A percentile compares a stretch with the other conserved stretches of the same genome.
These are phyloP conservation scores for Usnea hakonensis DNA, from an alignment of 495 filamentous ascomycete genomes.

Conservation along the genomic window DNA sequence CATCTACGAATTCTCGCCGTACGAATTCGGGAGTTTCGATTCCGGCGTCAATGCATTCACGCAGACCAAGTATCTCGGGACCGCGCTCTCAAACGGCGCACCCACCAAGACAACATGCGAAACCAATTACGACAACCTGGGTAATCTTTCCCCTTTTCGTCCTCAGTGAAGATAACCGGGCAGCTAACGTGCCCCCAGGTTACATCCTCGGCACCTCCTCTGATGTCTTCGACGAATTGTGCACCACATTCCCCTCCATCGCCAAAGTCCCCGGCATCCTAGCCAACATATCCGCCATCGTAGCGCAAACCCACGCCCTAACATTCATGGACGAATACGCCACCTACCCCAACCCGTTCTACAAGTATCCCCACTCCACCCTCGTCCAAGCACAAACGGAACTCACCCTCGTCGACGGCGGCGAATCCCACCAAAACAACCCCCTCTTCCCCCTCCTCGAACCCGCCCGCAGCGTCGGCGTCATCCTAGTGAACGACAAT, in stretches of 20 bases:
- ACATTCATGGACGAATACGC: slow-evolving; percentile 29
- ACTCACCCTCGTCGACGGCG: slow-evolving; percentile 39
- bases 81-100: slow-evolving; percentile 30
- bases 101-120: slow-evolving; percentile 31
- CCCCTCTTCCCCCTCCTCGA: slow-evolving; percentile 42
- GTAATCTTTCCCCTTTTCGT: background rate
- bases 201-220: slow-evolving; percentile 41
- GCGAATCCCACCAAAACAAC: slow-evolving; percentile 38
- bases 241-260: slow-evolving; percentile 20
- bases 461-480: slow-evolving; percentile 32
- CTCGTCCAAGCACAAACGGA: slow-evolving; percentile 25
- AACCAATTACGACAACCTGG: slow-evolving; percentile 43
- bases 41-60: slow-evolving; percentile 35
- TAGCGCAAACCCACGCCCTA: slow-evolving; percentile 20
- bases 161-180: background rate
- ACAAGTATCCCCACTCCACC: slow-evolving; percentile 28
- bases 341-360: slow-evolving; percentile 40
- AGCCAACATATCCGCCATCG: slow-evolving; percentile 20
- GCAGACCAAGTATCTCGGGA: slow-evolving; percentile 38
- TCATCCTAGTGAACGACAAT: slow-evolving; percentile 43
- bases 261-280: slow-evolving; percentile 12
- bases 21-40: slow-evolving; percentile 43
- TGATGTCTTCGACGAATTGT: slow-evolving; percentile 33
- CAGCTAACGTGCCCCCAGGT: background rate
- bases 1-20: slow-evolving; percentile 41